A percentile compares a stretch with the other conserved stretches of the same genome.
These are phyloP conservation scores for Zymoseptoria passerinii DNA, from an alignment of 2,329 filamentous ascomycete species.

Conservation along the genomic window DNA sequence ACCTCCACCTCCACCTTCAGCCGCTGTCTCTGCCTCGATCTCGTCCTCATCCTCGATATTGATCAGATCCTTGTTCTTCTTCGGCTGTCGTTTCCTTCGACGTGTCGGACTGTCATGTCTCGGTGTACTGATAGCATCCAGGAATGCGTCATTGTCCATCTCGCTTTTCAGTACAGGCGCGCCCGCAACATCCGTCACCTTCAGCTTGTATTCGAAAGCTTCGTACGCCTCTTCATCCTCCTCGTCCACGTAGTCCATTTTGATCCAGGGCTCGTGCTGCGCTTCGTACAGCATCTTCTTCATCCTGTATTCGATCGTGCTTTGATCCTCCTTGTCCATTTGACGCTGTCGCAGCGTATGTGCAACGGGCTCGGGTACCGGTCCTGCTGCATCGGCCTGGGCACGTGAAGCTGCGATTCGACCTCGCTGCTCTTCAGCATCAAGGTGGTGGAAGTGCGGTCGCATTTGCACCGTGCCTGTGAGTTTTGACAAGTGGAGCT, in stretches of 20 bases:
- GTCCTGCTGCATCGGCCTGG: constrained; percentile 37
- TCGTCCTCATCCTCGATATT: constrained; percentile 21
- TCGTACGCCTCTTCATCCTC: constrained; percentile 67
- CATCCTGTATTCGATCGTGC: constrained; percentile 60
- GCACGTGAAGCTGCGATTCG: constrained; percentile 37
- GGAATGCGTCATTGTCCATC: constrained; percentile 51
- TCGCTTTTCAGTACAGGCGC: constrained; percentile 45
- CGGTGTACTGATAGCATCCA: constrained; percentile 55
- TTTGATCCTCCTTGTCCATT: constrained; percentile 46
- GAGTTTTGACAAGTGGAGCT: constrained; percentile 78
- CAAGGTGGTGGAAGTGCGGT: constrained; percentile 86
- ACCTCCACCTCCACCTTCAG: neutral
- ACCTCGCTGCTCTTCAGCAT: constrained; percentile 69
- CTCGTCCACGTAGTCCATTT: constrained; percentile 72
- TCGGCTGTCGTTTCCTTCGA: constrained; percentile 31
- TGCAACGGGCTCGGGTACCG: constrained; percentile 33
- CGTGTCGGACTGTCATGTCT: constrained; percentile 31
- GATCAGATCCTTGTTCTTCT: constrained; percentile 18
- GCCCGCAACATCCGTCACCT: constrained; percentile 42
- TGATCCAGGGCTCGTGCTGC: constrained; percentile 74
- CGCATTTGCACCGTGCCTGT: constrained; percentile 79
- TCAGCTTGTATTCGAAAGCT: constrained; percentile 65
- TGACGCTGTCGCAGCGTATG: constrained; percentile 19
- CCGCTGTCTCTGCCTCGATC: neutral
- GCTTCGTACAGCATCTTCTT: constrained; percentile 63